These are phyloP conservation scores for Globisporangium megalacanthum DNA, from an alignment of 352 stramenopile species.

Conservation along the genomic window DNA sequence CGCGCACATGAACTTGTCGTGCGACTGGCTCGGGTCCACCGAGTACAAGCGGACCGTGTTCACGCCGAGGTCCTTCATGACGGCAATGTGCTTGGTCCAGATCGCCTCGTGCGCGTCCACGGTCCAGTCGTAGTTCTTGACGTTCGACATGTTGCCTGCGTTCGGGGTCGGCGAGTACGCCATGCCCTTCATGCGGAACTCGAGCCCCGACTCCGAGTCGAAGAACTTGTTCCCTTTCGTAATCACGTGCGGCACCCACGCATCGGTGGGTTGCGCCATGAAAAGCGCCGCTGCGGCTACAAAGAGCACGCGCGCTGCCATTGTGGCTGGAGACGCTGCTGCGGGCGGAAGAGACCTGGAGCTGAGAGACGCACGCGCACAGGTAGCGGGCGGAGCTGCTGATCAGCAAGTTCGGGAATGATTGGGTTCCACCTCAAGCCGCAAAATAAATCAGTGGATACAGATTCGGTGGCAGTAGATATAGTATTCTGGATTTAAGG, in stretches of 20 bases:
- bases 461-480: no score
- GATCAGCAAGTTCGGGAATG: no score
- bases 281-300: background rate
- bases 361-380: no score
- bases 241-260: slow-evolving; percentile 26
- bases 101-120: slow-evolving; percentile 49
- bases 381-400: no score
- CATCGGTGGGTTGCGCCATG: background rate
- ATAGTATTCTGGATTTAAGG: no score
- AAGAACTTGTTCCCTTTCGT: slow-evolving; percentile 76
- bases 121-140: slow-evolving; percentile 57
- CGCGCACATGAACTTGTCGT: slow-evolving; percentile 80
- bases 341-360: no score
- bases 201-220: slow-evolving; percentile 33
- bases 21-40: slow-evolving; percentile 48
- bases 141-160: slow-evolving; percentile 26
- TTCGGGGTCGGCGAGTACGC: slow-evolving; percentile 72
- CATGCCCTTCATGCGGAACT: slow-evolving; percentile 69
- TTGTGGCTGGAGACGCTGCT: background rate
- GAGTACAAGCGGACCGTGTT: slow-evolving; percentile 71
- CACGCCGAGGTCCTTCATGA: slow-evolving; percentile 56
- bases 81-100: slow-evolving; percentile 40
- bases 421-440: no score
- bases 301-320: background rate
- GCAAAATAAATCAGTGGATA: no score